These are phyloP conservation scores for Fusarium newnesense DNA, from an alignment of 2,329 filamentous ascomycete species.

Conservation along the genomic window DNA sequence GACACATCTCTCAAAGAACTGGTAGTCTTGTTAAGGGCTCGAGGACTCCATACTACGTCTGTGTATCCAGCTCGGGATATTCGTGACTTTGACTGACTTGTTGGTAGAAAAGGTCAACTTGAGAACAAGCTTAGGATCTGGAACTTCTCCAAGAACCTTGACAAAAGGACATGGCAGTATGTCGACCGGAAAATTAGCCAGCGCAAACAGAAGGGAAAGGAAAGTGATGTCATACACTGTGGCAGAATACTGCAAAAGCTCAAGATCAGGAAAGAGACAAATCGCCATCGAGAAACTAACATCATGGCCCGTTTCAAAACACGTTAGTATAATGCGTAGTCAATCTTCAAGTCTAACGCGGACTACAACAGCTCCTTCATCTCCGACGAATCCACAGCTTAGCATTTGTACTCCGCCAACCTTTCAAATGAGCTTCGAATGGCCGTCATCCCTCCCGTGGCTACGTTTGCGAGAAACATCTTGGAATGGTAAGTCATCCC, in stretches of 20 bases:
- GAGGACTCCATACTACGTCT: fast-evolving
- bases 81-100: fast-evolving
- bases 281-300: fast-evolving
- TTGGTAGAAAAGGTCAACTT: fast-evolving
- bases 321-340: not conserved
- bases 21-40: fast-evolving
- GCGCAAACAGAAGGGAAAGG: fast-evolving
- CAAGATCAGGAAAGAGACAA: fast-evolving
- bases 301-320: fast-evolving
- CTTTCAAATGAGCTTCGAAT: fast-evolving
- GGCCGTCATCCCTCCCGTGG: fast-evolving
- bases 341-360: fast-evolving
- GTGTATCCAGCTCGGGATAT: fast-evolving
- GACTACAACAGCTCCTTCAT: not conserved
- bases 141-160: fast-evolving
- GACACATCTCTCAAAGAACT: fast-evolving
- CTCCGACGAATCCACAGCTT: fast-evolving
- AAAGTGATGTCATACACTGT: fast-evolving
- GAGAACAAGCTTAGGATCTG: fast-evolving
- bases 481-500: not conserved
- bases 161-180: not conserved
- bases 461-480: fast-evolving
- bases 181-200: fast-evolving
- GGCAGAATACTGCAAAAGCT: fast-evolving
- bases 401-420: not conserved